phyloP scores from a whole-genome alignment of 345 rosid species.

The Acer yangbiense region DNA sequence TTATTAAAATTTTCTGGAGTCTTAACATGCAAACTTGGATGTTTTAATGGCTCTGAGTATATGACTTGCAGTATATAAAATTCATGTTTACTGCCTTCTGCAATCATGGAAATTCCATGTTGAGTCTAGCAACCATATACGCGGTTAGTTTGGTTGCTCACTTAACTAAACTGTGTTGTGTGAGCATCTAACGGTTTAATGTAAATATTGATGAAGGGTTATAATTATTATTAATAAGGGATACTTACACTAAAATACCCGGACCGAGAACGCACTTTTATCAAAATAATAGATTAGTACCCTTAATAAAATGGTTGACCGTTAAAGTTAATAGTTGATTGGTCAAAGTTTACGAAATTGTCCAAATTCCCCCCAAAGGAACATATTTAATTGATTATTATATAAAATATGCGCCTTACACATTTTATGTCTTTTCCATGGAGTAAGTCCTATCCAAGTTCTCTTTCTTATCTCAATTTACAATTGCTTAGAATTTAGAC shows the following conservation, averaged over 20 bases:
- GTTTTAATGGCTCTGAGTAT: neutral
- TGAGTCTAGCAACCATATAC: neutral
- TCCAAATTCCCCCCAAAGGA: too few species aligned
- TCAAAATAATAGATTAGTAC: too few species aligned
- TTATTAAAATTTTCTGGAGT: neutral
- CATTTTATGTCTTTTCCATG: slow-evolving; percentile 52
- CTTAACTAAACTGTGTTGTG: neutral
- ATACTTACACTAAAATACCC: too few species aligned
- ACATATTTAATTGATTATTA: neutral
- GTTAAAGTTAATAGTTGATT: neutral
- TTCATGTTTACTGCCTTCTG: neutral
- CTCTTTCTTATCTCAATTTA: slow-evolving; percentile 21
- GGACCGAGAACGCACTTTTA: too few species aligned
- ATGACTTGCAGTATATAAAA: neutral
- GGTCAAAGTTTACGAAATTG: too few species aligned
- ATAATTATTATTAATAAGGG: too few species aligned
- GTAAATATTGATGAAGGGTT: neutral
- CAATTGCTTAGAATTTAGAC: neutral
- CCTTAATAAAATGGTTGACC: too few species aligned
- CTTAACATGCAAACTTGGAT: neutral
- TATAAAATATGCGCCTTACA: slow-evolving; percentile 8
- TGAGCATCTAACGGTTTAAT: neutral
- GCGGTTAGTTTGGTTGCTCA: neutral
- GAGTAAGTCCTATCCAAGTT: slow-evolving; percentile 90
- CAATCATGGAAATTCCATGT: neutral